phyloP scores from a whole-genome alignment of 169 alveolate genomes.

The Plasmodium chabaudi region DNA sequence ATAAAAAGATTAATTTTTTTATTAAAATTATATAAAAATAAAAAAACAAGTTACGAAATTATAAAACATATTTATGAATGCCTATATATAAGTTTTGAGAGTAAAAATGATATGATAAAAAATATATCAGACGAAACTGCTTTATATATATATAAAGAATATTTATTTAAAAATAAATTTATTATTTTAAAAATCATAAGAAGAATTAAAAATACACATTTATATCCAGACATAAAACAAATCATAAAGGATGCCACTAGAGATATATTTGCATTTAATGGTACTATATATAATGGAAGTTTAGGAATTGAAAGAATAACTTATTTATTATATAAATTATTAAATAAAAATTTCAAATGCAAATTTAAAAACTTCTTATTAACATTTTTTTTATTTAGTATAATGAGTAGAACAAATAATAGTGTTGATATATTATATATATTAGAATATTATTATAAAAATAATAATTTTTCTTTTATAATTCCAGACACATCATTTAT shows the following conservation, averaged over 20 bases:
- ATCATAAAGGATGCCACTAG: slow-evolving; percentile 63
- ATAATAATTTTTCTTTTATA: slow-evolving; percentile 30
- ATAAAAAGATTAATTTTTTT: slow-evolving; percentile 45
- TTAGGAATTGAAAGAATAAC: slow-evolving; percentile 32
- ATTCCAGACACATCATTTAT: slow-evolving; percentile 47
- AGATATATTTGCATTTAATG: slow-evolving; percentile 66
- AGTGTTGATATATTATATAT: slow-evolving; percentile 72
- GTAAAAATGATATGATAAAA: slow-evolving; percentile 28
- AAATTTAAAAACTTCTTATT: slow-evolving; percentile 5
- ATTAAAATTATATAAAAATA: slow-evolving; percentile 28
- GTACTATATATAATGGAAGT: slow-evolving; percentile 56
- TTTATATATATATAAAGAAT: slow-evolving; percentile 27
- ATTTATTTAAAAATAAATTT: slow-evolving; percentile 64
- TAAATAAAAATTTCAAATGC: slow-evolving; percentile 33
- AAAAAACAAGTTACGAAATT: neutral
- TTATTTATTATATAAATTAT: slow-evolving; percentile 21
- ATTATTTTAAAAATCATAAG: slow-evolving; percentile 49
- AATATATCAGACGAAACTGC: slow-evolving; percentile 41
- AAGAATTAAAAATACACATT: slow-evolving; percentile 32
- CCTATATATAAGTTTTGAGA: slow-evolving; percentile 36
- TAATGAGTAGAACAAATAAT: slow-evolving; percentile 72
- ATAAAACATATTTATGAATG: slow-evolving; percentile 16
- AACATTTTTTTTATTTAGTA: slow-evolving; percentile 41
- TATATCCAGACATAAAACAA: slow-evolving; percentile 69
- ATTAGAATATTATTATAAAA: slow-evolving; percentile 54